Evolutionary conservation across 2,329 filamentous ascomycete genomes (phyloP), one percentile per base, ranked within the genome.

Genomic region (Phyllosticta citrichinensis): DNA sequence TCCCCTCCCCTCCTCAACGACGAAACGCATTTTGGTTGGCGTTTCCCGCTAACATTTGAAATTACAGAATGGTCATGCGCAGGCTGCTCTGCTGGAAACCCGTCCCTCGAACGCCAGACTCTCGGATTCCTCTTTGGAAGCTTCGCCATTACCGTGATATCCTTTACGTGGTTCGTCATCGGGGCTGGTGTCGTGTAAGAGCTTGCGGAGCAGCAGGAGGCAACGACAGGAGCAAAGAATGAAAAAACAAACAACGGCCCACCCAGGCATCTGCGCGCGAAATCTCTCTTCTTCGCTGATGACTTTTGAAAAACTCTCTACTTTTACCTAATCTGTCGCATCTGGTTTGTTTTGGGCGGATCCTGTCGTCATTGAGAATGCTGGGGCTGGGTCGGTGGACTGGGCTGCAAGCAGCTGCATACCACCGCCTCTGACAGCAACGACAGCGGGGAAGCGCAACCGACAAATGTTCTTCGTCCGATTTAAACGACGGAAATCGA

Each of bases 91-190:
- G 82, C 74, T 65, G 74, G 72, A 27, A 83, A 81, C 9, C 68
- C 83, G 20, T 81, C 80, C 25, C 74, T 78, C 63, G 81, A 85
- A 66, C 77, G 76, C 56, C 77, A 83, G 67, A 82, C 81, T 0
- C 68, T 86, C 53, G 78, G 77, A 60, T 80, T 84, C 63, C 71
- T 84, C 62, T 65, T 84, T 62, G 76, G 80, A 62, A 85, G 84
- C 73, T 77, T 76, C 20, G 72, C 75, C 30, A 77, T 86, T 57
- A 86, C 83, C 5, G 67, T 86, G 27, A 70, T 80, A 35, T 84
- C 82, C 5, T 85, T 87, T 66, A 78, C 81, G 51, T 79, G 77
- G 71, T 80, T 81, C 65, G 75, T 74, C 50, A 72, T 73, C 62
- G 73, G 73, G 55, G 77, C 76, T 57, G 77, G 77, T 50, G 58